Conservation (phyloP, 2,329 filamentous ascomycete species). For the Septoria petroselini region DNA sequence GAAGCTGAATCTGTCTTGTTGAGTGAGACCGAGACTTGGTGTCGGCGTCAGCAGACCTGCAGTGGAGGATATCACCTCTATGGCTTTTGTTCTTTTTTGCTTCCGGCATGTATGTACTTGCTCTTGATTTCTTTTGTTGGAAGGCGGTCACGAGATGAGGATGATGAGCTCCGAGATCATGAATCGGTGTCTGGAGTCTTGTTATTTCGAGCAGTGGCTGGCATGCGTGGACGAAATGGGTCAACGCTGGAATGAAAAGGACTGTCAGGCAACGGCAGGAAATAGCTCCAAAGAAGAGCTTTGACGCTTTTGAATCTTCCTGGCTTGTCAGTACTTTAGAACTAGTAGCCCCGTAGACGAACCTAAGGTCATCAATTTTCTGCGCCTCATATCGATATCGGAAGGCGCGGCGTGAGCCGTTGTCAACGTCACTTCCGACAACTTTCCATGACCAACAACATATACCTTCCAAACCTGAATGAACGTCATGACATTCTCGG, state of each 20-base stretch:
- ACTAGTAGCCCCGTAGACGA: not conserved
- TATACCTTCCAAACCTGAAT: too few relatives aligned
- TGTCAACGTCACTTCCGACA: not conserved
- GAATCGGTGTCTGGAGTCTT: slow-evolving; percentile 17
- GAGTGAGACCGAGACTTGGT: slow-evolving; percentile 9
- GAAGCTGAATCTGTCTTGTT: slow-evolving; percentile 14
- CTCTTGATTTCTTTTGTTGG: slow-evolving; percentile 18
- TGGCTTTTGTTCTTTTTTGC: slow-evolving; percentile 14
- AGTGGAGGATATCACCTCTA: slow-evolving; percentile 14
- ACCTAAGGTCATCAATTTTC: not conserved
- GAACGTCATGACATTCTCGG: not conserved
- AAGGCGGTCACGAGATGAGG: slow-evolving; percentile 18
- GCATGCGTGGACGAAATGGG: slow-evolving; percentile 4
- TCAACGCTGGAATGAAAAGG: slow-evolving; percentile 5
- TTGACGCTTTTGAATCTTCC: slow-evolving; percentile 18
- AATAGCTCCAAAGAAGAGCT: slow-evolving; percentile 18
- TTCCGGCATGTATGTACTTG: slow-evolving; percentile 15
- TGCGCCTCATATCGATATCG: not conserved
- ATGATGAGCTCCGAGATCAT: slow-evolving; percentile 16
- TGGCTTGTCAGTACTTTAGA: slow-evolving; percentile 1
- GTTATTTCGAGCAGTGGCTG: slow-evolving; percentile 4
- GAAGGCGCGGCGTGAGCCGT: not conserved
- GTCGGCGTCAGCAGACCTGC: slow-evolving; percentile 12
- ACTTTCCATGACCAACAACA: not conserved
- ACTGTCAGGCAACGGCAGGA: slow-evolving; percentile 7